These are phyloP conservation scores for Candida caryicola DNA, from an alignment of 805 yeast species.

Conservation along the genomic window DNA sequence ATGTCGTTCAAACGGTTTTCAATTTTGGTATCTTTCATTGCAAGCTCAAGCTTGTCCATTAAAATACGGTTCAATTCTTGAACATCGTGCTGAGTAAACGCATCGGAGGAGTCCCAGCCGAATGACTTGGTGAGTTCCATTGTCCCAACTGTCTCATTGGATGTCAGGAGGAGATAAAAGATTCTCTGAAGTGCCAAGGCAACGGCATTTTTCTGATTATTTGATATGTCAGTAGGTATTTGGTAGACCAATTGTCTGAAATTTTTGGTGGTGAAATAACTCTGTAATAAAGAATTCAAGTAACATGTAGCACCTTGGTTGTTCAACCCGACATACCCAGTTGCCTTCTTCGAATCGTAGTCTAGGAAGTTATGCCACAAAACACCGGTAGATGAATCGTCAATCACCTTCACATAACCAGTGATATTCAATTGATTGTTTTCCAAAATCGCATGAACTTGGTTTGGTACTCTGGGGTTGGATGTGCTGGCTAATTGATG, in stretches of 20 bases:
- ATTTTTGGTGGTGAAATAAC: constrained; percentile 78
- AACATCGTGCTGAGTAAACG: constrained; percentile 96
- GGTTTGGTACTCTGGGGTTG: constrained; percentile 15
- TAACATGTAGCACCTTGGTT: constrained; percentile 99
- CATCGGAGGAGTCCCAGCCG: constrained; percentile 96
- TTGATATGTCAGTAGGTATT: constrained; percentile 68
- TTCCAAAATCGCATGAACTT: constrained; percentile 39
- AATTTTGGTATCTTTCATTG: constrained; percentile 85
- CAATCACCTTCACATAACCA: constrained; percentile 70
- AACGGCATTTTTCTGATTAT: constrained; percentile 44
- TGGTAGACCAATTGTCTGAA: constrained; percentile 85
- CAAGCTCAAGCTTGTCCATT: constrained; percentile 89
- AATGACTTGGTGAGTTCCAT: constrained; percentile 83
- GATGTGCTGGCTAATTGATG: constrained; percentile 43
- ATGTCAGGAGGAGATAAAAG: constrained; percentile 74
- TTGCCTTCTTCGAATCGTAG: constrained; percentile 79
- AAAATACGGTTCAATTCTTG: constrained; percentile 93
- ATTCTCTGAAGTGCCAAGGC: constrained; percentile 84
- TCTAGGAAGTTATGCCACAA: constrained; percentile 86
- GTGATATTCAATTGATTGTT: constrained; percentile 67
- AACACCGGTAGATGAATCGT: constrained; percentile 88
- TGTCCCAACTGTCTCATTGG: constrained; percentile 78
- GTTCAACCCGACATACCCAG: constrained; percentile 89
- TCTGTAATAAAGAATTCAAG: constrained; percentile 86
- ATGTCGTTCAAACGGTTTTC: constrained; percentile 58